Base-by-base conservation (phyloP, 257 asterid genomes). In the Marsdenia floribunda region DNA sequence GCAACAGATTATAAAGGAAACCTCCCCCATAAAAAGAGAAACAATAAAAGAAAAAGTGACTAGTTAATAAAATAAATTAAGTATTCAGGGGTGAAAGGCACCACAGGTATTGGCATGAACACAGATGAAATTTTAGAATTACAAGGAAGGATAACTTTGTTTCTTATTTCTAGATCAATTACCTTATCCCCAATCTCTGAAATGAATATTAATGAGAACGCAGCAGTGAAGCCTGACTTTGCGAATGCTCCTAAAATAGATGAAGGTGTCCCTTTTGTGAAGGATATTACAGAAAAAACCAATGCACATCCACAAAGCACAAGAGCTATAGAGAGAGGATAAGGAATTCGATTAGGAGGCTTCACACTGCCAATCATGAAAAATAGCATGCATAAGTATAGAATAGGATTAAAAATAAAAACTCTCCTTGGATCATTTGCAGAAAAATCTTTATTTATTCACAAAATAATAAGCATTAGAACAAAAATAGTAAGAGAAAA, bases 121-220 rank as follows among this genome's bases (percentile, higher is more conserved):
- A n/a, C n/a, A n/a, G n/a, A n/a, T n/a, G n/a, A n/a, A n/a, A n/a
- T n/a, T n/a, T n/a, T n/a, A n/a, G n/a, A n/a, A n/a, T n/a, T n/a
- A n/a, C n/a, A 54, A 54, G 5, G 14, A 50, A 53, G 35, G 38
- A 49, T 4, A 52, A 19, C 35, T 6, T 53, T 57, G 24, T 64
- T 75, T 54, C 63, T 77, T 19, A 53, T 72, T 37, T 60, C 5
- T 42, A 75, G 64, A 81, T 70, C 77, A 75, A 46, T 72, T 88
- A 91, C 97, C 96, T 93, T 93, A 90, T 93, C 98, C 74, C 97
- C 98, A 80, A 93, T 93, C 85, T 93, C 98, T 11, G 97, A 93
- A 79, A 93, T 93, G 81, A 89, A 93, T 79, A 93, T 93, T 84
- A 93, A 79, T 8, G 97, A 88, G 87, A 93, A 91, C 5, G 98